These are phyloP conservation scores for Senna tora DNA, from an alignment of 306 rosid species.

Conservation along the genomic window DNA sequence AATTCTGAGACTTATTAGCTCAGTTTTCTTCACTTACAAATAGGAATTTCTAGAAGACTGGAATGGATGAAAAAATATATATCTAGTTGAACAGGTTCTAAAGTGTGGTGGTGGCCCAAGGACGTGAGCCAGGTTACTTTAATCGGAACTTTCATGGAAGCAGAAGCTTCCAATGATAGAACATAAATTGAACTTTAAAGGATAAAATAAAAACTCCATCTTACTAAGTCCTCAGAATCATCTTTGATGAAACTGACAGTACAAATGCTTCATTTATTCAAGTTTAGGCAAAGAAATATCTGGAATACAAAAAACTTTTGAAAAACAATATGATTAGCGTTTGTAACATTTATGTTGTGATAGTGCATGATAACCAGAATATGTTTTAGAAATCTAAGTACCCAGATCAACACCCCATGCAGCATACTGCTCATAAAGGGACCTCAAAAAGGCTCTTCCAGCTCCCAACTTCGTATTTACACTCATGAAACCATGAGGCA, in stretches of 20 bases:
- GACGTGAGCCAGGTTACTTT: neutral
- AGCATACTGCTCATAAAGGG: conserved; percentile 84
- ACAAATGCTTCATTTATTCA: neutral
- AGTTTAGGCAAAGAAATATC: neutral
- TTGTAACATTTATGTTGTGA: conserved; percentile 16
- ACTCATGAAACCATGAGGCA: conserved; percentile 93
- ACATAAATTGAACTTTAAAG: neutral
- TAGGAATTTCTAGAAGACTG: neutral
- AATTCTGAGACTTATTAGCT: no score
- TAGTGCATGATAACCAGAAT: conserved; percentile 25
- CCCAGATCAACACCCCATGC: conserved; percentile 97
- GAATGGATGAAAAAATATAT: neutral
- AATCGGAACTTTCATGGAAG: neutral
- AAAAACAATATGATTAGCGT: conserved; percentile 16
- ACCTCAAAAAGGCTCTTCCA: conserved; percentile 84
- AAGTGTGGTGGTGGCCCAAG: conserved; percentile 17
- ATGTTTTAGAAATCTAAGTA: conserved; percentile 43
- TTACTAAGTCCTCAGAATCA: neutral
- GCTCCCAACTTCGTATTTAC: conserved; percentile 79
- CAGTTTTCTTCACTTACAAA: no score
- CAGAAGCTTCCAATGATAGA: conserved; percentile 21
- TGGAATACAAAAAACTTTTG: conserved; percentile 26
- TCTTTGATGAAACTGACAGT: neutral
- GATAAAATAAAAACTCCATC: neutral
- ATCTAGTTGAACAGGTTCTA: neutral